phyloP scores from a whole-genome alignment of 179 eudicot genomes.

The Beta corolliflora region DNA sequence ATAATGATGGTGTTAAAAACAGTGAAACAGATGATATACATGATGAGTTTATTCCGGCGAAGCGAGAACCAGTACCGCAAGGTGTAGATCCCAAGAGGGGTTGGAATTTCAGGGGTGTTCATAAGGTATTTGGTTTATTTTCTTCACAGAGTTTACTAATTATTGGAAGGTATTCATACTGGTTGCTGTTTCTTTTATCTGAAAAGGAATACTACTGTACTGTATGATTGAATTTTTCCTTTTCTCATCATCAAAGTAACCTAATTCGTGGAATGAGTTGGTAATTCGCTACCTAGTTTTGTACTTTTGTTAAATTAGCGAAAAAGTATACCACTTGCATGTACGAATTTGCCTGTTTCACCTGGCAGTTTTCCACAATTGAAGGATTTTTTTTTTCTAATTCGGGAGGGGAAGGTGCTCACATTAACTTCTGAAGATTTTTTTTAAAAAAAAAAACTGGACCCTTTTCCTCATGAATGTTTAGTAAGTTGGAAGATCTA shows the following conservation, averaged over 20 bases:
- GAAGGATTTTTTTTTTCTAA: too few relatives aligned
- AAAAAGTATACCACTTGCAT: too few relatives aligned
- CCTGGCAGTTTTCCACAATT: too few relatives aligned
- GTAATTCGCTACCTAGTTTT: too few relatives aligned
- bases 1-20: conserved; percentile 36
- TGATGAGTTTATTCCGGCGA: conserved; percentile 50
- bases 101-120: conserved; percentile 90
- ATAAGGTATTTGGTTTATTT: conserved; percentile 56
- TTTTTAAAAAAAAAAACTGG: not conserved
- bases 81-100: conserved; percentile 83
- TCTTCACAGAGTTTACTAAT: not conserved
- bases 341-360: too few relatives aligned
- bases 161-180: not conserved
- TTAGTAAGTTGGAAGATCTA: not conserved
- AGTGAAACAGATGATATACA: conserved; percentile 33
- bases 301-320: too few relatives aligned
- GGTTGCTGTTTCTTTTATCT: not conserved
- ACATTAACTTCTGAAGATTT: too few relatives aligned
- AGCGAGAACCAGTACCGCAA: conserved; percentile 52
- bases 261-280: too few relatives aligned
- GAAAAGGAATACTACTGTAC: not conserved
- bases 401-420: too few relatives aligned
- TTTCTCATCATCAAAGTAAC: not conserved
- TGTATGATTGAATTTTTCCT: not conserved
- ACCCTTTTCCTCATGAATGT: not conserved